Evolutionary conservation across 192 early-diverging fungal species (phyloP).

Genomic region (Coemansia erecta): DNA sequence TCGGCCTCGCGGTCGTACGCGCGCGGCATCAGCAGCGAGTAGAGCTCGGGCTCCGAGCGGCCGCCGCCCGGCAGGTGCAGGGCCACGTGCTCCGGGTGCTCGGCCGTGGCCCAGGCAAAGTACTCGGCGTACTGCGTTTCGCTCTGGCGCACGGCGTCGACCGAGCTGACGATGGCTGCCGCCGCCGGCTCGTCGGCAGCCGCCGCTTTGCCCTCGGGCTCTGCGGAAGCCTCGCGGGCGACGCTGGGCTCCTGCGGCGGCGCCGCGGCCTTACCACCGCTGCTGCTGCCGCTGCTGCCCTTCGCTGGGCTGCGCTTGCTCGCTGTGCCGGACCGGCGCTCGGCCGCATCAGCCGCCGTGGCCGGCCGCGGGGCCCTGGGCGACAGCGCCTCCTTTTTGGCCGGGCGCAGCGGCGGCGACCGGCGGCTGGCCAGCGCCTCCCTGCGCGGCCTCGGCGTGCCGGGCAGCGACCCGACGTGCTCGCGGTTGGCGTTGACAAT

Average conservation of each 20-base stretch:
- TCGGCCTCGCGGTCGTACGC: conserved; percentile 40
- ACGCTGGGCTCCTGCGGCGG: neutral
- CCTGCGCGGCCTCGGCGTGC: conserved; percentile 27
- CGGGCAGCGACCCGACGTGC: conserved; percentile 43
- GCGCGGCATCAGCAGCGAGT: conserved; percentile 44
- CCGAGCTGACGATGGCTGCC: conserved; percentile 27
- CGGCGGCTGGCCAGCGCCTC: conserved; percentile 8
- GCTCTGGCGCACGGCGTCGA: conserved; percentile 42
- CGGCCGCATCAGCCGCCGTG: conserved; percentile 6
- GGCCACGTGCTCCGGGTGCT: conserved; percentile 9
- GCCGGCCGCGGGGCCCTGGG: conserved; percentile 4
- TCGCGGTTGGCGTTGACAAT: conserved; percentile 45
- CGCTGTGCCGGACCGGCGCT: conserved; percentile 19
- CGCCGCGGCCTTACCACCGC: neutral
- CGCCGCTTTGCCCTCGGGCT: neutral
- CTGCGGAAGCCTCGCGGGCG: conserved; percentile 1
- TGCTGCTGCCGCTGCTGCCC: neutral
- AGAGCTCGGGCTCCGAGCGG: conserved; percentile 21
- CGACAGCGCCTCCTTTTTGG: neutral
- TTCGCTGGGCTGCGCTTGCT: conserved; percentile 7
- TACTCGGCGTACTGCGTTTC: conserved; percentile 39
- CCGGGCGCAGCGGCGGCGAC: neutral
- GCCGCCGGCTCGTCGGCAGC: neutral
- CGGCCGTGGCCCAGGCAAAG: conserved; percentile 26
- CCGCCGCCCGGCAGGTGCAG: conserved; percentile 26